Base-by-base conservation (phyloP, 768 basidiomycete genomes). In the Pisolithus tinctorius region DNA sequence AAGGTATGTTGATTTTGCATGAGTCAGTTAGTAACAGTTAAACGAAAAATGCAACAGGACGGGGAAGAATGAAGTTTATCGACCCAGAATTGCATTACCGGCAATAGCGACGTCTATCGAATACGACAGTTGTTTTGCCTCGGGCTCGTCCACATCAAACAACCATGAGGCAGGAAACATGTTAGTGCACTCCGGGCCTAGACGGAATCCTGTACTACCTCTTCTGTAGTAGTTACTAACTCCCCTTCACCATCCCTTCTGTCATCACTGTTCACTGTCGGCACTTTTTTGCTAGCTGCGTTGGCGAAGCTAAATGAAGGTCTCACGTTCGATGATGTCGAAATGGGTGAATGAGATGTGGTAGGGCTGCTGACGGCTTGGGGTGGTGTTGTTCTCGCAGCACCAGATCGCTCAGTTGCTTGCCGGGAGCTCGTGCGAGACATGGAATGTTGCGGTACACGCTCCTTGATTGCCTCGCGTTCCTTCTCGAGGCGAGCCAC, bases 301-400 rank as follows among this genome's bases (percentile, higher is more conserved):
- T 75, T 84, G 0, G 91, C 90, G 59, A 94, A 94, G 62, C 89
- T 92, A 57, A 93, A 73, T 4, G 78, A 74, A 0, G 89, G 84
- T 49, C 88, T 76, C 13, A 91, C 80, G 45, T 69, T 82, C 2
- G 82, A 74, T 8, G 68, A 63, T 16, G 70, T 58, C 38, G 72
- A 57, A 40, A 67, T 56, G 4, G 38, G 65, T 57, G 51, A 60
- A 61, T 51, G 65, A 40, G 55, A 36, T 27, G 41, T 23, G 31
- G 57, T 25, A 23, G 43, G 16, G 34, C 45, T 48, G 38, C 58
- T 39, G n/a, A 56, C 43, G 55, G 38, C 66, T 63, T 44, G 65
- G 56, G 52, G 73, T 59, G 40, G 70, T 69, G 45, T 67, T 63
- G 39, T 74, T 54, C 53, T 47, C 20, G 41, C 66, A 59, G 51